Evolutionary conservation across 2,329 filamentous ascomycete genomes (phyloP).

Genomic region (Pseudogymnoascus pannorum): DNA sequence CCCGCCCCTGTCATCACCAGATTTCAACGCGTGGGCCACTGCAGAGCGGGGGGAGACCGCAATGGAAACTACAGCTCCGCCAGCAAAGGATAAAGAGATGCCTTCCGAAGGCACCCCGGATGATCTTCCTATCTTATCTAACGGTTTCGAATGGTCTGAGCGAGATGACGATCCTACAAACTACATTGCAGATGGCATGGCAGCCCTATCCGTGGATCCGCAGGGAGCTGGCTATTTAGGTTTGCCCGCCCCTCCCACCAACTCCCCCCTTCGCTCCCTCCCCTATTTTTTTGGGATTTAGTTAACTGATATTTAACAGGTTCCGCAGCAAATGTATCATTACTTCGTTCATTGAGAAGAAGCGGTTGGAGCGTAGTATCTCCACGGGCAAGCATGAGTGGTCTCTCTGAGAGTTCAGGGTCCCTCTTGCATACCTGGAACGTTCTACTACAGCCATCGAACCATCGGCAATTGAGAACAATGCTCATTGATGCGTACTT

Average conservation of each 20-base stretch:
- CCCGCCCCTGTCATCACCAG: background rate
- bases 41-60: background rate
- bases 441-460: background rate
- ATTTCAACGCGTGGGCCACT: background rate
- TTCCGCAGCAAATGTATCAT: background rate
- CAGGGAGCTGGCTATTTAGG: slow-evolving; percentile 15
- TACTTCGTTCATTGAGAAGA: background rate
- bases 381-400: background rate
- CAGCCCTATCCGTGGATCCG: slow-evolving; percentile 15
- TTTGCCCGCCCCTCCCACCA: too few relatives aligned
- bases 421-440: background rate
- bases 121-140: background rate
- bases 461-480: background rate
- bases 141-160: background rate
- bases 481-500: slow-evolving; percentile 7
- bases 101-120: background rate
- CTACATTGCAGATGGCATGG: slow-evolving; percentile 16
- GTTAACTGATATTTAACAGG: background rate
- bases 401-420: background rate
- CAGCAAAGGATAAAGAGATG: background rate
- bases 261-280: too few relatives aligned
- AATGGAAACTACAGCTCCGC: background rate
- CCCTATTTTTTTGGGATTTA: background rate
- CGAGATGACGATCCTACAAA: background rate
- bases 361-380: background rate